Evolutionary conservation across 768 basidiomycete genomes (phyloP), one percentile per base, ranked within the genome.

Genomic region (Suillus spraguei): DNA sequence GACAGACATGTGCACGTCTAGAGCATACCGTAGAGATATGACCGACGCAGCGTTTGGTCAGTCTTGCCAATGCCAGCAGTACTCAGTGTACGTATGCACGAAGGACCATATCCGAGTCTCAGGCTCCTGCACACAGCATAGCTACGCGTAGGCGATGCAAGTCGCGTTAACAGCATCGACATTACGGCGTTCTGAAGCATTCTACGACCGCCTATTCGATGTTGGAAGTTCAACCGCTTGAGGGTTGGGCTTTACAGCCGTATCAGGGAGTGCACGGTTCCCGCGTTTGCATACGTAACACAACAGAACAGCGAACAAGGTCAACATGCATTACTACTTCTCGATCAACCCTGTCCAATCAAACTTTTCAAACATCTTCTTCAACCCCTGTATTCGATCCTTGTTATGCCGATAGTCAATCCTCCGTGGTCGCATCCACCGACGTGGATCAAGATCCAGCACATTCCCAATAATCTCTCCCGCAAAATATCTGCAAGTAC

Each of bases 401-500:
- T 84, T 85, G 71, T 95, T 90, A 65, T 83, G 81, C 55, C 83
- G 78, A 44, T 83, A 83, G 68, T 97, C 95, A 53, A 95, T 77
- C 66, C 84, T 82, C 68, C 85, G 84, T 3, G 97, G 95, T 67
- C 88, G 83, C 60, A 91, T 79, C 97, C 97, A 99, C 67, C 82
- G 82, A 61, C 94, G 80, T 2, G 96, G 87, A 71, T 97, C 95
- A 44, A 97, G 71, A 14, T 94, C 95, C 56, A 99, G 79, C 62
- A 97, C 72, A 68, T 94, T 95, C 9, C 97, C 97, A 65, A 99
- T 89, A 68, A 98, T 97, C 76, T 99, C 97, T 20, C 86, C 89
- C 0, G 95, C 96, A 73, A 99, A 99, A 73, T 93, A 97, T 64
- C 95, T 97, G 66, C 22, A 60, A 1, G 59, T 72, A 72, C 20